These are phyloP conservation scores for Ustulina deusta DNA, from an alignment of 2,329 filamentous ascomycete genomes.

Conservation along the genomic window DNA sequence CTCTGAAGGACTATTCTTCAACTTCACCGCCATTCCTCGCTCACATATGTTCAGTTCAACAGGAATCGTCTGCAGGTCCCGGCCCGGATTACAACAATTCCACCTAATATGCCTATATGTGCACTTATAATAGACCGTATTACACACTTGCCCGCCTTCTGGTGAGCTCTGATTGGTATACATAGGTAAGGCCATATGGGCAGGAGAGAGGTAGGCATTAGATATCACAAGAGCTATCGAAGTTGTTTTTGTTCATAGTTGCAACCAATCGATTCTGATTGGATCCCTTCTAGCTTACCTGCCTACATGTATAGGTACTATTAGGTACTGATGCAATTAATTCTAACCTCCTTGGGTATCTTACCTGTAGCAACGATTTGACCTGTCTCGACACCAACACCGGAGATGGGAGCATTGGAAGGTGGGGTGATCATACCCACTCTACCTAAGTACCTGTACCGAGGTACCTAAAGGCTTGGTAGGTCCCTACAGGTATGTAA, in stretches of 20 bases:
- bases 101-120: not conserved
- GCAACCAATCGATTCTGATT: slow-evolving; percentile 2
- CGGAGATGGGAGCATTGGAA: slow-evolving; percentile 10
- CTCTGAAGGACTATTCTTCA: not conserved
- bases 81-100: slow-evolving; percentile 1
- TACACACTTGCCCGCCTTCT: no score
- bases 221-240: not conserved
- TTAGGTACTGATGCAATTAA: no score
- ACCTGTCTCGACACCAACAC: no score
- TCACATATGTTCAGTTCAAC: not conserved
- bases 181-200: no score
- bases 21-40: not conserved
- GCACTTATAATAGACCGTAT: not conserved
- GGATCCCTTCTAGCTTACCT: not conserved
- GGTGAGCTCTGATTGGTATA: no score
- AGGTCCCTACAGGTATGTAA: no score
- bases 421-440: slow-evolving; percentile 7
- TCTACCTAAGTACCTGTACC: not conserved
- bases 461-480: no score
- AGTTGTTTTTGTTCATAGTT: no score
- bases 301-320: not conserved
- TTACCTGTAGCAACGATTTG: no score
- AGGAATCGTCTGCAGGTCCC: not conserved
- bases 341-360: no score
- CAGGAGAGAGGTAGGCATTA: not conserved